phyloP scores from a whole-genome alignment of 2,329 filamentous ascomycete genomes.

The Apiospora sp. region DNA sequence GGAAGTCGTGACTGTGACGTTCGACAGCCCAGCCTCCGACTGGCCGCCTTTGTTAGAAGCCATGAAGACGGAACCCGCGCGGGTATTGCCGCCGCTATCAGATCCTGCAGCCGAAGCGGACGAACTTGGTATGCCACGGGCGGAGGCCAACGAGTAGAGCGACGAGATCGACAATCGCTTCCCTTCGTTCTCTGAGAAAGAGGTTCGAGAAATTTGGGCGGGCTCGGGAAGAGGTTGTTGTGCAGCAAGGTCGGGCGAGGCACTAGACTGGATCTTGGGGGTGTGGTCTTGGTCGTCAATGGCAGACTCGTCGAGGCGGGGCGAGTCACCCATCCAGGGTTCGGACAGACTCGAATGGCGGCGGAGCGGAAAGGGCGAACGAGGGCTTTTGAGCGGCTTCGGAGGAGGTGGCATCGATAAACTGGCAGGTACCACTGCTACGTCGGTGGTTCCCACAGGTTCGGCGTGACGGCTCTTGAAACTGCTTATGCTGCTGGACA shows the following conservation, averaged over 20 bases:
- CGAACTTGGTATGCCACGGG: conserved; percentile 60
- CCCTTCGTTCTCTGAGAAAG: conserved; percentile 56
- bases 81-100: conserved; percentile 50
- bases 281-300: conserved; percentile 58
- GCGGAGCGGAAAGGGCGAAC: conserved; percentile 51
- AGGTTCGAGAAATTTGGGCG: conserved; percentile 53
- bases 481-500: conserved; percentile 43
- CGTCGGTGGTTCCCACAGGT: conserved; percentile 59
- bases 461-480: conserved; percentile 68
- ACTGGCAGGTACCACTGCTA: conserved; percentile 65
- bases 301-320: conserved; percentile 47
- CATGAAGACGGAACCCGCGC: conserved; percentile 56
- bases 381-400: conserved; percentile 51
- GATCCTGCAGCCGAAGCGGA: conserved; percentile 62
- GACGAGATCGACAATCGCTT: conserved; percentile 79
- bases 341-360: conserved; percentile 53
- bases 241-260: conserved; percentile 34
- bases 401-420: conserved; percentile 69
- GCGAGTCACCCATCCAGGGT: conserved; percentile 47
- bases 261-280: conserved; percentile 50
- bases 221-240: conserved; percentile 56
- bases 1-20: conserved; percentile 62
- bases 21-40: conserved; percentile 60
- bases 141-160: conserved; percentile 73
- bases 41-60: conserved; percentile 52